Base-by-base conservation (phyloP, 257 asterid genomes). In the Craterostigma plantagineum region DNA sequence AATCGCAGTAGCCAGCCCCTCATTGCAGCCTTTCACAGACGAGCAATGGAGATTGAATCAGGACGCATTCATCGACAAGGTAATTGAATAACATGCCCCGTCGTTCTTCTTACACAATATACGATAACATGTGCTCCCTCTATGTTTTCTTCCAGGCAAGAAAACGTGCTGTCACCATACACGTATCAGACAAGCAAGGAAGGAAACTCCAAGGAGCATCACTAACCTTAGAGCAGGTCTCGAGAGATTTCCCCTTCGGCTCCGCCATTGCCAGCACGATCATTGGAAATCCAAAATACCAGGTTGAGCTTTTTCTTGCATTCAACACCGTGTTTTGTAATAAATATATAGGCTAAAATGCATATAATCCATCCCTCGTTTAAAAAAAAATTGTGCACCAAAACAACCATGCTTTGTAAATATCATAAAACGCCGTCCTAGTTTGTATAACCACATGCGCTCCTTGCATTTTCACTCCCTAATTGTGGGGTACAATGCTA, bases 21-120 rank as follows among this genome's bases (percentile, higher is more conserved):
- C 92, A 4, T 14, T 79, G 51, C 75, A 79, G 51, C 74, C 77
- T n/a, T 79, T 79, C 57, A 75, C 76, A 10, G 58, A 61, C 35
- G 49, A 59, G 7, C 70, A 79, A 60, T 79, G 92, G 87, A 46
- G 49, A 16, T 23, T 63, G 9, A 75, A 75, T 50, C 87, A 79
- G 59, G 63, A 54, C 0, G 18, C 65, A 14, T 75, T 53, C 39
- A 65, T 72, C 18, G 72, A 72, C 44, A 30, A 63, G 78, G 92
- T 68, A n/a, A 16, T n/a, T n/a, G n/a, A n/a, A n/a, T n/a, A n/a
- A n/a, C 40, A 2, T 36, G 12, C 1, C 8, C 8, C 3, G 12
- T 12, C 4, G 8, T 1, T 12, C 8, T 36, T 9, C 12, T 36
- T 12, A 36, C 14, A 9, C 8, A 36, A 12, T 8, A 36, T 36